phyloP scores from a whole-genome alignment of 192 early-diverging fungal species.

The Borealophlyctis nickersoniae region DNA sequence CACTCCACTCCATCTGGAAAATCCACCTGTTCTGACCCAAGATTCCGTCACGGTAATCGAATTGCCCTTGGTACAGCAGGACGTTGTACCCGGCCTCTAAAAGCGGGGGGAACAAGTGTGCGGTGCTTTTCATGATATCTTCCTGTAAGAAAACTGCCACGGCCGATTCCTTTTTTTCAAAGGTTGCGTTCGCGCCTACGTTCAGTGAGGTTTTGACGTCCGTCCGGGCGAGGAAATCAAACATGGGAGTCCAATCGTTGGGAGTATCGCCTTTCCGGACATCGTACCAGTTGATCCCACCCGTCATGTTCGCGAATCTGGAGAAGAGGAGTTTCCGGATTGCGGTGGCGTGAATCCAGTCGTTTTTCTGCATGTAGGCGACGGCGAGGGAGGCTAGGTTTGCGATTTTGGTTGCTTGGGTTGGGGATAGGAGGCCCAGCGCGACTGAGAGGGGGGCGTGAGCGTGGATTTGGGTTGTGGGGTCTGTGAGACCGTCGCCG shows the following conservation, averaged over 20 bases:
- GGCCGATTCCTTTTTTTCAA: constrained; percentile 48
- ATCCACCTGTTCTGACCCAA: constrained; percentile 68
- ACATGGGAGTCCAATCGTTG: constrained; percentile 63
- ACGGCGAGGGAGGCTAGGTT: constrained; percentile 35
- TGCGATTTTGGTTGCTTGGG: constrained; percentile 40
- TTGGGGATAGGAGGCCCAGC: constrained; percentile 49
- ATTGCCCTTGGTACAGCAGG: constrained; percentile 73
- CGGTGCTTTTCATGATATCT: constrained; percentile 68
- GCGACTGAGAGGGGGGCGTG: constrained; percentile 59
- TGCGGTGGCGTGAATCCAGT: constrained; percentile 49
- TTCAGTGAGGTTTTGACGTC: constrained; percentile 59
- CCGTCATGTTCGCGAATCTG: constrained; percentile 62
- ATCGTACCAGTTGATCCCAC: constrained; percentile 76
- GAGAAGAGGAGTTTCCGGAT: constrained; percentile 60
- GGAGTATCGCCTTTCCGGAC: constrained; percentile 59
- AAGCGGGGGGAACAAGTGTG: constrained; percentile 52
- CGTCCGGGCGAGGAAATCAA: constrained; percentile 54
- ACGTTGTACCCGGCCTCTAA: constrained; percentile 40
- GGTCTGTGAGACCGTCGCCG: constrained; percentile 68
- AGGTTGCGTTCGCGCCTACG: constrained; percentile 34
- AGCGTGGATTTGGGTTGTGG: constrained; percentile 49
- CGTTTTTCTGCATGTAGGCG: constrained; percentile 38
- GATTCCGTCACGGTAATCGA: constrained; percentile 80
- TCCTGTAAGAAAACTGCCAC: constrained; percentile 47
- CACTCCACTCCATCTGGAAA: constrained; percentile 52